Evolutionary conservation across 2,329 filamentous ascomycete species (phyloP), one percentile per base, ranked within the genome.

Genomic region (Ceratocystis eucalypticola): DNA sequence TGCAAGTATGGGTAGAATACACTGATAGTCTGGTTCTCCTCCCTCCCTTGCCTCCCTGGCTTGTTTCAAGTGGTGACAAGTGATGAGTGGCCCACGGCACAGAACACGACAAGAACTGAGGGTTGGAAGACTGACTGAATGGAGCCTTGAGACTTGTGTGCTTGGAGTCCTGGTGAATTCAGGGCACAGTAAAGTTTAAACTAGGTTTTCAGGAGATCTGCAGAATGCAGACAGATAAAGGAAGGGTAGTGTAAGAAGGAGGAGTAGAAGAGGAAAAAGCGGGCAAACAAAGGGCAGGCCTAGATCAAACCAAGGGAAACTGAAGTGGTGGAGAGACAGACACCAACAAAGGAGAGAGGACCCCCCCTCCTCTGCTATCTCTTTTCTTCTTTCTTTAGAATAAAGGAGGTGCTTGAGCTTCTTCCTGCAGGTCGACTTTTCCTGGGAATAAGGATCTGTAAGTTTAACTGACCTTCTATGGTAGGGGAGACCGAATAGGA

Each of bases 401-500:
- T 41, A 41, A 30, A 59, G 30, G 30, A 22, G 22, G 22, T n/a
- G 55, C 55, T 59, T 37, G 25, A 37, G 55, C 5, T 59, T 59
- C 28, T 37, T 41, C 12, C 12, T 37, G 25, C 15, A 59, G 55
- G 55, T 33, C n/a, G 22, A 4, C 55, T 1, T 30, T 59, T 59
- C 28, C 28, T 59, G 25, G 25, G 37, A 59, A 59, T 59, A 30
- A 37, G 17, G 55, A 59, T 59, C 17, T 59, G 55, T 62, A 41
- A 41, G 37, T 41, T 41, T 12, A 17, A 67, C 55, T 64, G 62
- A 64, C 22, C 64, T 64, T 33, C 41, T 50, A 22, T 41, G 37
- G 8, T 41, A 15, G 53, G n/a, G 15, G 22, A 15, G 65, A 67
- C 65, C 41, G 62, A 67, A 64, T 67, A 67, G 65, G 65, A 67